phyloP scores from a whole-genome alignment of 2,329 filamentous ascomycete species.

The Phialophora verrucosa region DNA sequence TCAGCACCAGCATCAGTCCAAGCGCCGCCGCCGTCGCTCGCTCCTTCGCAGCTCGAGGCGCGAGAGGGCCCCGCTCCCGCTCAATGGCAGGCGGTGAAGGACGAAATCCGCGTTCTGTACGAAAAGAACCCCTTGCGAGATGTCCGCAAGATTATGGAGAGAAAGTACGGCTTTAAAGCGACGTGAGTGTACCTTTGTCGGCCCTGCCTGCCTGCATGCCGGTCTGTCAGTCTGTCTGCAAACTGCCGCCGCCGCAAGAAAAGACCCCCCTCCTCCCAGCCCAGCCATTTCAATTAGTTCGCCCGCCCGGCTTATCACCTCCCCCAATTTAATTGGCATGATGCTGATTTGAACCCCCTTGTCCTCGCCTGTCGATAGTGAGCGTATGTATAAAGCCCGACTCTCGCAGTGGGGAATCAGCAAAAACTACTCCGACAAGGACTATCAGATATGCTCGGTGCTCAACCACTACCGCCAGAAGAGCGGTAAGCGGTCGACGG shows the following conservation, averaged over 20 bases:
- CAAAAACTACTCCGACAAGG: constrained; percentile 40
- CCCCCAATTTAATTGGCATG: background rate
- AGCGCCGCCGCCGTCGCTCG: constrained; percentile 8
- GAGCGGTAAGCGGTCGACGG: constrained; percentile 34
- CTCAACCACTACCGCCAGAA: constrained; percentile 36
- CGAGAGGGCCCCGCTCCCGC: constrained; percentile 35
- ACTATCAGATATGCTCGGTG: constrained; percentile 39
- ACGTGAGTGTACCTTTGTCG: constrained; percentile 33
- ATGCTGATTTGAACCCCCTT: constrained; percentile 18
- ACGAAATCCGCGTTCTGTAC: constrained; percentile 36
- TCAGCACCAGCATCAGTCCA: constrained; percentile 7
- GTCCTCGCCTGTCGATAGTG: constrained; percentile 18
- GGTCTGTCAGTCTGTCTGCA: background rate
- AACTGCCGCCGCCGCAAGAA: background rate
- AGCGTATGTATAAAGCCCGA: constrained; percentile 38
- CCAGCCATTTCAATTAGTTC: constrained; percentile 16
- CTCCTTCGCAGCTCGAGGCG: constrained; percentile 31
- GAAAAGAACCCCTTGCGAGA: constrained; percentile 37
- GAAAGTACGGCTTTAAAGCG: constrained; percentile 37
- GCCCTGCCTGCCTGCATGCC: background rate
- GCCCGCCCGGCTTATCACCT: constrained; percentile 5
- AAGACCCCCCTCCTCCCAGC: background rate
- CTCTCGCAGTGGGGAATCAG: constrained; percentile 38
- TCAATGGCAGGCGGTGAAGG: constrained; percentile 38
- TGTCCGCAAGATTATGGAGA: constrained; percentile 36